phyloP scores from a whole-genome alignment of 768 basidiomycete genomes.

The Crepidotus variabilis region DNA sequence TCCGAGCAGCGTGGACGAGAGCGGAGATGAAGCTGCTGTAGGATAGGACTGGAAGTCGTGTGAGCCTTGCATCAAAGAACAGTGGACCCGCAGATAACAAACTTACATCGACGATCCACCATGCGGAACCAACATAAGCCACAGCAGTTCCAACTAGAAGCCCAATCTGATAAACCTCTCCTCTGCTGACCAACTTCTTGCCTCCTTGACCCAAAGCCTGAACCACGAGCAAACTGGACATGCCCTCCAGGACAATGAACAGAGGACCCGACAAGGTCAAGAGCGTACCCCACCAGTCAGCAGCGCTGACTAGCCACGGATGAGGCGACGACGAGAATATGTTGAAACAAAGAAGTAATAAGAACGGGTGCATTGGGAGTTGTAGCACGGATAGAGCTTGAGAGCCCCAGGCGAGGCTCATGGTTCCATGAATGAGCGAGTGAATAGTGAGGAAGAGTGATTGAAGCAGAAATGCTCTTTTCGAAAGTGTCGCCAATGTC shows the following conservation, averaged over 20 bases:
- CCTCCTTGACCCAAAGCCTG: slow-evolving; percentile 80
- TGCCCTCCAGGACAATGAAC: slow-evolving; percentile 79
- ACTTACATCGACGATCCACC: slow-evolving; percentile 83
- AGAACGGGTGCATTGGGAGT: slow-evolving; percentile 83
- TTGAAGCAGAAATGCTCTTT: slow-evolving; percentile 73
- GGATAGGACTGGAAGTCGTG: slow-evolving; percentile 62
- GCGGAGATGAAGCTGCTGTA: slow-evolving; percentile 74
- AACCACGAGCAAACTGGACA: slow-evolving; percentile 79
- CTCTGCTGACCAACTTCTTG: slow-evolving; percentile 63
- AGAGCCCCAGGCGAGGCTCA: slow-evolving; percentile 69
- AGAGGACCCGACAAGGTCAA: slow-evolving; percentile 70
- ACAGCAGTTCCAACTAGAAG: slow-evolving; percentile 74
- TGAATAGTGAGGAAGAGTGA: slow-evolving; percentile 75
- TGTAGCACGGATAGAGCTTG: slow-evolving; percentile 72
- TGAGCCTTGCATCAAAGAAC: slow-evolving; percentile 6
- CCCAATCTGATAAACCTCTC: slow-evolving; percentile 74
- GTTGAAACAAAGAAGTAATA: slow-evolving; percentile 85
- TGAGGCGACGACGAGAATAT: slow-evolving; percentile 65
- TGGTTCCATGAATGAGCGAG: slow-evolving; percentile 78
- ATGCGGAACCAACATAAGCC: slow-evolving; percentile 77
- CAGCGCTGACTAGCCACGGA: slow-evolving; percentile 52
- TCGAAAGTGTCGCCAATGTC: slow-evolving; percentile 80
- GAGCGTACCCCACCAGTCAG: slow-evolving; percentile 69
- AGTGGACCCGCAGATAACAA: background rate
- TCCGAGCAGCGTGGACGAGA: slow-evolving; percentile 87